These are phyloP conservation scores for Trametes sanguinea DNA, from an alignment of 768 basidiomycete species.

Conservation along the genomic window DNA sequence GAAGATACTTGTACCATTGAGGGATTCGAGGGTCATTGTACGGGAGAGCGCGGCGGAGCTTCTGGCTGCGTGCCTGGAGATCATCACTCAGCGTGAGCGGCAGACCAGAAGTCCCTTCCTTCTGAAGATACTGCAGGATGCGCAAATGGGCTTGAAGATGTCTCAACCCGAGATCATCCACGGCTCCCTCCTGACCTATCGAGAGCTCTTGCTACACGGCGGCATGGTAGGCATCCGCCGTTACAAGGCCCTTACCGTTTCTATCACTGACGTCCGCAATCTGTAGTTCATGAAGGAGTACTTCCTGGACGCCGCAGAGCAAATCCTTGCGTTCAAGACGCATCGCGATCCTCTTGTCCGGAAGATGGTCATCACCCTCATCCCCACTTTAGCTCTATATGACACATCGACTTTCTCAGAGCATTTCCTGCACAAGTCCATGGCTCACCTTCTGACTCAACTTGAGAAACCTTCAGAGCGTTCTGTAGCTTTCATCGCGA, in stretches of 20 bases:
- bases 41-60: slow-evolving; percentile 93
- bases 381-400: slow-evolving; percentile 92
- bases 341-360: slow-evolving; percentile 87
- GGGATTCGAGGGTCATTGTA: slow-evolving; percentile 88
- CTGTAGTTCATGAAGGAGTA: slow-evolving; percentile 83
- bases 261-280: background rate
- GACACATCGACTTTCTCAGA: slow-evolving; percentile 91
- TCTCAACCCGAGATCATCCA: slow-evolving; percentile 87
- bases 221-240: slow-evolving; percentile 68
- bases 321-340: slow-evolving; percentile 84
- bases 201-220: slow-evolving; percentile 89
- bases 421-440: slow-evolving; percentile 89
- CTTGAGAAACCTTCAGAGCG: slow-evolving; percentile 89
- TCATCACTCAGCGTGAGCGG: slow-evolving; percentile 74
- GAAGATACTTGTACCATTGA: slow-evolving; percentile 86
- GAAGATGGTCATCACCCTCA: slow-evolving; percentile 93
- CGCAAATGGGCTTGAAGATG: slow-evolving; percentile 78
- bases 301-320: slow-evolving; percentile 85
- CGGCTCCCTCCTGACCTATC: slow-evolving; percentile 88
- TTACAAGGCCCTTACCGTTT: no score
- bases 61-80: slow-evolving; percentile 89
- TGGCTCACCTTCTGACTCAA: slow-evolving; percentile 87
- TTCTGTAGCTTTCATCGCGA: slow-evolving; percentile 91
- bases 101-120: slow-evolving; percentile 67
- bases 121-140: slow-evolving; percentile 84